Evolutionary conservation across 176 grass and related monocot species (phyloP).

Genomic region (Saccharum spontaneum): DNA sequence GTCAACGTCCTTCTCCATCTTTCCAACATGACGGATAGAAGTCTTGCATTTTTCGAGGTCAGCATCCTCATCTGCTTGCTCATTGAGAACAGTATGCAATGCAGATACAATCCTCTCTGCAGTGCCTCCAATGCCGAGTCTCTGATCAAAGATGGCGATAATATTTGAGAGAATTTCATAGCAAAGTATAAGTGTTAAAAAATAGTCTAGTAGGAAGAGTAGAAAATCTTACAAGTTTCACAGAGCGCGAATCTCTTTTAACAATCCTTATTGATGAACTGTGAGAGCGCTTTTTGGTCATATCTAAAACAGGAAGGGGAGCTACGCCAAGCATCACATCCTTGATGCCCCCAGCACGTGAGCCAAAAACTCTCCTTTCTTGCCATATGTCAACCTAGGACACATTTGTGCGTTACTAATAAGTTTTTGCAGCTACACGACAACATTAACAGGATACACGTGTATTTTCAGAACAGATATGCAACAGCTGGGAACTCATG

Average conservation of each 20-base stretch:
- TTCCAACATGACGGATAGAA: slow-evolving; percentile 59
- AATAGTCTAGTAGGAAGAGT: not conserved
- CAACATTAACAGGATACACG: not conserved
- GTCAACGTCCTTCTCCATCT: slow-evolving; percentile 82
- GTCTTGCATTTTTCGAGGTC: slow-evolving; percentile 83
- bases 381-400: slow-evolving; percentile 96
- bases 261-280: slow-evolving; percentile 75
- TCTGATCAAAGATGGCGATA: slow-evolving; percentile 53
- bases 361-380: slow-evolving; percentile 99
- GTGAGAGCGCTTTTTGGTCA: slow-evolving; percentile 78
- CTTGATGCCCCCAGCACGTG: slow-evolving; percentile 68
- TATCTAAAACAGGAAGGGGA: slow-evolving; percentile 73
- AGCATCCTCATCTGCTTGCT: slow-evolving; percentile 56
- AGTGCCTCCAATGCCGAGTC: slow-evolving; percentile 77
- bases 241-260: slow-evolving; percentile 78
- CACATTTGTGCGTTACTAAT: not conserved
- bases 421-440: not conserved
- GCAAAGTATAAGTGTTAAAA: not conserved
- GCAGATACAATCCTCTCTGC: slow-evolving; percentile 92
- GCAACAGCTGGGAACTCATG: not conserved
- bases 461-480: slow-evolving; percentile 20
- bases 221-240: slow-evolving; percentile 76
- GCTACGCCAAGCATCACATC: slow-evolving; percentile 87
- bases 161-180: slow-evolving; percentile 23
- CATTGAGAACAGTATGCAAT: slow-evolving; percentile 64